Evolutionary conservation across 768 basidiomycete genomes (phyloP).

Genomic region (Agrocybe praecox): DNA sequence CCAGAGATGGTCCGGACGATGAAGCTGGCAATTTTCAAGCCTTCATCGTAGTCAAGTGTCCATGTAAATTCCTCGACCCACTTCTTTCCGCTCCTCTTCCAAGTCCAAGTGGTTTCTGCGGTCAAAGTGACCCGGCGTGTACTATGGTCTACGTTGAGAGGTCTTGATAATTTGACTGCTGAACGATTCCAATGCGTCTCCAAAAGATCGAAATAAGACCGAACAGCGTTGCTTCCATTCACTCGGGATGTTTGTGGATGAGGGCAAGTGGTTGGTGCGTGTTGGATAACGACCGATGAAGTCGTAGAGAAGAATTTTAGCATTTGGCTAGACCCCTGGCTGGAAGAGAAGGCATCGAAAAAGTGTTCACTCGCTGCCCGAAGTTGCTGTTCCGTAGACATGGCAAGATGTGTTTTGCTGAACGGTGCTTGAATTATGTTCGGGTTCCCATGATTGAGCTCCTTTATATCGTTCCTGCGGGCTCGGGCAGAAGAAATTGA

Average conservation of each 20-base stretch:
- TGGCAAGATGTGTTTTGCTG: conserved; percentile 4
- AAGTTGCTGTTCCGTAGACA: conserved; percentile 30
- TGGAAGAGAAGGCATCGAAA: conserved; percentile 37
- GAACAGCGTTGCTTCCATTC: conserved; percentile 44
- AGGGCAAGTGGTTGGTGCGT: conserved; percentile 36
- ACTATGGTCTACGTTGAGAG: conserved; percentile 22
- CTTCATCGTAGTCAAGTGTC: conserved; percentile 46
- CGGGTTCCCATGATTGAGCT: conserved; percentile 8
- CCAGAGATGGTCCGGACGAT: conserved; percentile 40
- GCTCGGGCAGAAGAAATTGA: conserved; percentile 39
- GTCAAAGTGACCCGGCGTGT: conserved; percentile 31
- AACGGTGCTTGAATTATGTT: conserved; percentile 2
- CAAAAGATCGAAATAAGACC: conserved; percentile 52
- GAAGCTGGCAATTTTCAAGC: conserved; percentile 41
- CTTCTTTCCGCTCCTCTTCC: conserved; percentile 45
- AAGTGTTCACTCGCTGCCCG: conserved; percentile 34
- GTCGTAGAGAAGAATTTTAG: conserved; percentile 42
- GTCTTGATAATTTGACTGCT: conserved; percentile 24
- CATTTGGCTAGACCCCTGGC: conserved; percentile 33
- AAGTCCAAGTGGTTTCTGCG: conserved; percentile 47
- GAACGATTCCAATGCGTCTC: conserved; percentile 46
- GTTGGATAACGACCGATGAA: conserved; percentile 40
- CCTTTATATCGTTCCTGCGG: conserved; percentile 25
- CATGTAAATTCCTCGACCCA: conserved; percentile 48
- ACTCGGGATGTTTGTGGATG: conserved; percentile 36